These are phyloP conservation scores for Salvia hispanica DNA, from an alignment of 257 asterid genomes.

Conservation along the genomic window DNA sequence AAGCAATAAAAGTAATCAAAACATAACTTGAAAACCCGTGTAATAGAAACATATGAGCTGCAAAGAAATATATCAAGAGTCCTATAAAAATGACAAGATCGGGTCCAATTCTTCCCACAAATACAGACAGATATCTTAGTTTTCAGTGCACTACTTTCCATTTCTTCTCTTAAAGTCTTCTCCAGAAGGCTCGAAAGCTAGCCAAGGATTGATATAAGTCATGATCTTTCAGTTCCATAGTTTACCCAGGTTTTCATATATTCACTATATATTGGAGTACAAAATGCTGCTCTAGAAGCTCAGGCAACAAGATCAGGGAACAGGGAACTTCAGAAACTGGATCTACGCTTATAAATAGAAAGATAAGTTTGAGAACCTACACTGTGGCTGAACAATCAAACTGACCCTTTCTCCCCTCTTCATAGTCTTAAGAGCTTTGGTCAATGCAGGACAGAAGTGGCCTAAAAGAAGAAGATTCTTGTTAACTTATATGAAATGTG, in stretches of 20 bases:
- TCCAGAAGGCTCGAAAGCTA: neutral
- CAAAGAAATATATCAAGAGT: no score
- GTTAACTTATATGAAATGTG: slow-evolving; percentile 11
- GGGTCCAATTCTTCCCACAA: no score
- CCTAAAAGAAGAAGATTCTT: slow-evolving; percentile 43
- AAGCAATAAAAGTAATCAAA: neutral
- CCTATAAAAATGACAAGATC: no score
- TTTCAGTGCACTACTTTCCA: no score
- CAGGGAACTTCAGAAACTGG: slow-evolving; percentile 1
- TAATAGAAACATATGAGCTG: no score
- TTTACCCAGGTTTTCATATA: neutral
- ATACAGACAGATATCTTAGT: no score
- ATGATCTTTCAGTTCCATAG: neutral
- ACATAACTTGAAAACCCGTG: no score
- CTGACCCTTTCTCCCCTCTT: slow-evolving; percentile 64
- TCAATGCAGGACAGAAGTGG: slow-evolving; percentile 63
- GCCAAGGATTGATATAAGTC: neutral
- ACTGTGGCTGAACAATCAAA: slow-evolving; percentile 61
- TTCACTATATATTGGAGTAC: neutral
- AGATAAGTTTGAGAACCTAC: slow-evolving; percentile 38
- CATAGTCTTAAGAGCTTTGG: slow-evolving; percentile 75
- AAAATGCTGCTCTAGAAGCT: slow-evolving; percentile 6
- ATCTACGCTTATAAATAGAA: neutral
- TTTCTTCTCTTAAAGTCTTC: neutral
- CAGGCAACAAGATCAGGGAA: neutral